These are phyloP conservation scores for Forsythia suspensa DNA, from an alignment of 257 asterid species.

Conservation along the genomic window DNA sequence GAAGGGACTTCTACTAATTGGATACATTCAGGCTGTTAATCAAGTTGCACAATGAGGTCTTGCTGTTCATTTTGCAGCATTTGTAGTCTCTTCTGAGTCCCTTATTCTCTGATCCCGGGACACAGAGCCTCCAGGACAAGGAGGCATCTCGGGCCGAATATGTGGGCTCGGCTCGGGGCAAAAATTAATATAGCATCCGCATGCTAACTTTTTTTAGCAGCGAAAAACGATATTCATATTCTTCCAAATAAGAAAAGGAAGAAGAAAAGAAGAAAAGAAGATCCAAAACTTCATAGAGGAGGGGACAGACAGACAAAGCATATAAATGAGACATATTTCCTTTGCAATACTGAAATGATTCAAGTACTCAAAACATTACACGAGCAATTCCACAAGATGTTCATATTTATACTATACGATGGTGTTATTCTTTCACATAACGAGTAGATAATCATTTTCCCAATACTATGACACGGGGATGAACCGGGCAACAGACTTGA, in stretches of 20 bases:
- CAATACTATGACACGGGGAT: constrained; percentile 5
- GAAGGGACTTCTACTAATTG: background rate
- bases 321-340: background rate
- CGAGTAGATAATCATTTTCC: background rate
- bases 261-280: background rate
- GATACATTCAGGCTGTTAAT: background rate
- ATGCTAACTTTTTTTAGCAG: too few species aligned
- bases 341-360: background rate
- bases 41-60: background rate
- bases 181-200: background rate
- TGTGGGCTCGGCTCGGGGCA: background rate
- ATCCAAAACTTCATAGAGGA: background rate
- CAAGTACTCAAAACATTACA: background rate
- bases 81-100: too few species aligned
- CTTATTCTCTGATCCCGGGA: background rate
- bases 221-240: background rate
- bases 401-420: background rate
- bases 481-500: background rate
- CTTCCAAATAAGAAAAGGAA: background rate
- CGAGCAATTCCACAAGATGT: background rate
- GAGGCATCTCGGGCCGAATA: background rate
- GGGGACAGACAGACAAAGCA: background rate
- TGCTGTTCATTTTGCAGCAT: too few species aligned
- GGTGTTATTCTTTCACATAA: background rate
- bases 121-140: background rate